These are phyloP conservation scores for Fusarium sp. DNA, from an alignment of 2,329 filamentous ascomycete species.

Conservation along the genomic window DNA sequence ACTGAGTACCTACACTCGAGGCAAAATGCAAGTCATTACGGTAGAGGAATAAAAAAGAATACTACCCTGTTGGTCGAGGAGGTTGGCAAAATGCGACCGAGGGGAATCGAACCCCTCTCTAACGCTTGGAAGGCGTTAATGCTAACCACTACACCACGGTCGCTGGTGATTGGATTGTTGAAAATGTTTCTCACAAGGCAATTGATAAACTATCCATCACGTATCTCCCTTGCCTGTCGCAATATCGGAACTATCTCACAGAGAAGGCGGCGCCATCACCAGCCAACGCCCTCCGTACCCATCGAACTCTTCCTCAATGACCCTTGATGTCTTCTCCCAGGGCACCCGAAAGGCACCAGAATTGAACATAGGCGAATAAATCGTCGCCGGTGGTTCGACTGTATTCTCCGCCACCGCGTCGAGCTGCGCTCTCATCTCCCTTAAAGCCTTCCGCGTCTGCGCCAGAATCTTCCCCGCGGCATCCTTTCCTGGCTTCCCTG, in stretches of 20 bases:
- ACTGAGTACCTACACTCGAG: no score
- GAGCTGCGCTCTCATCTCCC: conserved; percentile 23
- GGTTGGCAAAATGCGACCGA: conserved; percentile 22
- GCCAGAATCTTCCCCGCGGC: conserved; percentile 17
- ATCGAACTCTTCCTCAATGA: conserved; percentile 34
- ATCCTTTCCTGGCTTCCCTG: conserved; percentile 36
- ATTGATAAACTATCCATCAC: no score
- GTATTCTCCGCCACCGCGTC: background rate
- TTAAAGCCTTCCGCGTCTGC: conserved; percentile 33
- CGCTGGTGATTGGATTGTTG: conserved; percentile 1
- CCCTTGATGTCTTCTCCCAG: conserved; percentile 23
- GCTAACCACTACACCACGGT: conserved; percentile 36
- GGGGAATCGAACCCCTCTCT: conserved; percentile 35
- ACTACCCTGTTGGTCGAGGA: rapidly evolving
- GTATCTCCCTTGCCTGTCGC: no score
- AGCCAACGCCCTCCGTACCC: conserved; percentile 33
- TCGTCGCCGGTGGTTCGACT: rapidly evolving
- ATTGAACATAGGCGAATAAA: conserved; percentile 43
- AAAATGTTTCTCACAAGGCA: rapidly evolving
- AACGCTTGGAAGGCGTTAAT: conserved; percentile 36
- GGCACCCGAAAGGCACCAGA: conserved; percentile 36
- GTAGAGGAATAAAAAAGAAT: background rate
- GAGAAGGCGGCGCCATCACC: conserved; percentile 35
- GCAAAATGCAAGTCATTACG: background rate
- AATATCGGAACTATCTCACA: background rate